Evolutionary conservation across 1,284 basidiomycete genomes (phyloP).

Genomic region (Heterobasidion occidentale): DNA sequence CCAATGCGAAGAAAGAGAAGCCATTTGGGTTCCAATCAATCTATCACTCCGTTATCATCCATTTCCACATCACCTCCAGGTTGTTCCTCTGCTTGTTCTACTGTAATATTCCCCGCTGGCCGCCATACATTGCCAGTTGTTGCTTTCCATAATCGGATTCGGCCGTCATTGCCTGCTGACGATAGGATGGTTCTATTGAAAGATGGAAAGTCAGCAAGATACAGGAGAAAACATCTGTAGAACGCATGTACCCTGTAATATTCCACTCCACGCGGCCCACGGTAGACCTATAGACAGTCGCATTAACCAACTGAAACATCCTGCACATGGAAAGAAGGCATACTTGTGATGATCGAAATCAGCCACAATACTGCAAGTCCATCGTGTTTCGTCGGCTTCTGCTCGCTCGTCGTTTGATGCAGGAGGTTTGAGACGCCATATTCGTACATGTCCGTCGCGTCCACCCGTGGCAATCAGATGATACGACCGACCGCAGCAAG

Average conservation of each 20-base stretch:
- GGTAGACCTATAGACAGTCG: conserved; percentile 34
- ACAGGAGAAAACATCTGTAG: conserved; percentile 21
- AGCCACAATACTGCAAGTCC: conserved; percentile 69
- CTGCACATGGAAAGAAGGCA: conserved; percentile 11
- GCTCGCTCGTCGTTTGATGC: conserved; percentile 26
- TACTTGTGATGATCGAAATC: conserved; percentile 84
- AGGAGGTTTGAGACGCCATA: conserved; percentile 74
- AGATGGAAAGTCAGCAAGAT: neutral
- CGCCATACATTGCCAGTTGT: conserved; percentile 70
- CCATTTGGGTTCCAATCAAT: neutral
- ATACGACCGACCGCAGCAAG: conserved; percentile 84
- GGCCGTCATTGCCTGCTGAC: conserved; percentile 85
- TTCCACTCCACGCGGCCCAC: conserved; percentile 81
- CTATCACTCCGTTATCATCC: conserved; percentile 19
- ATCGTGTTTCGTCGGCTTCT: conserved; percentile 42
- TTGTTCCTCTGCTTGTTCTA: conserved; percentile 61
- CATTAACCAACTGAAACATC: neutral
- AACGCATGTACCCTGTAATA: conserved; percentile 64
- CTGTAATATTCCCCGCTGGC: conserved; percentile 68
- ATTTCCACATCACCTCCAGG: conserved; percentile 31
- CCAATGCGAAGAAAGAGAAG: too few species aligned
- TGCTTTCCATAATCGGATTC: conserved; percentile 84
- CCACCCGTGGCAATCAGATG: conserved; percentile 87
- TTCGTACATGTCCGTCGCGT: conserved; percentile 79
- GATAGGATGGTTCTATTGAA: conserved; percentile 73